phyloP scores from a whole-genome alignment of 371 early-diverging fungal genomes.

The Funneliformis caledonium region DNA sequence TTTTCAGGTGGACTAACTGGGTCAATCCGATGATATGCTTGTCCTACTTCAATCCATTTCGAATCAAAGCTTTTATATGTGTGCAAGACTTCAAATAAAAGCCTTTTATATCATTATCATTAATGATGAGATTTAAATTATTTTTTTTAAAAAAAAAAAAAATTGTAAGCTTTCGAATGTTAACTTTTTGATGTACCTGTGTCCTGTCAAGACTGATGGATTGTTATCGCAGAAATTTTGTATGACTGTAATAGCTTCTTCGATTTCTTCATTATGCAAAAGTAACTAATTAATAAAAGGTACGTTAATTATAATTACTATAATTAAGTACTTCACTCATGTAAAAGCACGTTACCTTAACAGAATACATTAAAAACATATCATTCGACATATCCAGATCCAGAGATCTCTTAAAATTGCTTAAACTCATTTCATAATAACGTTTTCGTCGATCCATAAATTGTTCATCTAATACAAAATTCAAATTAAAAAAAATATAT shows the following conservation, averaged over 20 bases:
- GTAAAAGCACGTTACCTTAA: slow-evolving; percentile 1
- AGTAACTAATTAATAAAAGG: neutral
- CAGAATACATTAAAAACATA: slow-evolving; percentile 12
- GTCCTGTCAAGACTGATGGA: neutral
- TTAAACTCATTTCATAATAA: slow-evolving; percentile 5
- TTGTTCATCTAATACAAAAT: neutral
- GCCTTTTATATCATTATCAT: neutral
- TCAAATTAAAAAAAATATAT: neutral
- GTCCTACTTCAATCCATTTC: slow-evolving; percentile 23
- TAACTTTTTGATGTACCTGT: slow-evolving; percentile 8
- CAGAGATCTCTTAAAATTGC: neutral
- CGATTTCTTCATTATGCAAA: neutral
- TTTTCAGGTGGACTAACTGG: slow-evolving; percentile 10
- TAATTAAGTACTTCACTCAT: neutral
- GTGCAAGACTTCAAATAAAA: slow-evolving; percentile 22
- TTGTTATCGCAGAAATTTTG: slow-evolving; percentile 5
- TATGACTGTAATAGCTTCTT: neutral
- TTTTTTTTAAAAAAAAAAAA: neutral
- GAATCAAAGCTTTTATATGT: neutral
- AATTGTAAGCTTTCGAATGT: no score
- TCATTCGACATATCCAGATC: slow-evolving; percentile 30
- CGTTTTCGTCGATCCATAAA: neutral
- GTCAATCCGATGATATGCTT: slow-evolving; percentile 31
- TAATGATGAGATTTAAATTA: neutral
- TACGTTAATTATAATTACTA: neutral